These are phyloP conservation scores for Nakataea oryzae DNA, from an alignment of 2,329 filamentous ascomycete species.

Conservation along the genomic window DNA sequence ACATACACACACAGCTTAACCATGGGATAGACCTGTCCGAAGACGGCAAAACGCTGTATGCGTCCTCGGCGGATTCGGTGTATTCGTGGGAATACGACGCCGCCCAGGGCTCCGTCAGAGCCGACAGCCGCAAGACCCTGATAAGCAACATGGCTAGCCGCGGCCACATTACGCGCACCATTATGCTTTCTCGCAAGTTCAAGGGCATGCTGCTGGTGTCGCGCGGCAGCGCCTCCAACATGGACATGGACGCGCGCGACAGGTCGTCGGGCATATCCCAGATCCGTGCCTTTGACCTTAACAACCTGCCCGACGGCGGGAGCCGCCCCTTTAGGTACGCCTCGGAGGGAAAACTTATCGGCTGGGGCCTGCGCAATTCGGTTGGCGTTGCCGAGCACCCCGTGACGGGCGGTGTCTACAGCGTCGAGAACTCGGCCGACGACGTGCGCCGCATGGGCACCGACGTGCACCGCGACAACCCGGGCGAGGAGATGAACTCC, in stretches of 20 bases:
- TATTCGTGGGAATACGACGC: conserved; percentile 57
- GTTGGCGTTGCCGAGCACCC: conserved; percentile 50
- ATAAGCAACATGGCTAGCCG: conserved; percentile 51
- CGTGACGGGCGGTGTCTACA: conserved; percentile 7
- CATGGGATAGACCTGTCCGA: conserved; percentile 43
- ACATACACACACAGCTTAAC: conserved; percentile 37
- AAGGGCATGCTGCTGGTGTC: conserved; percentile 44
- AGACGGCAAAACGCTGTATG: conserved; percentile 43
- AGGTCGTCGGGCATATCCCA: conserved; percentile 50
- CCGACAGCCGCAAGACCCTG: conserved; percentile 32
- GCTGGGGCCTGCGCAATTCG: conserved; percentile 61
- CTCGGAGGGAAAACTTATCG: conserved; percentile 31
- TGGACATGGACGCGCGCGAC: conserved; percentile 44
- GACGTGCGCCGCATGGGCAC: conserved; percentile 39
- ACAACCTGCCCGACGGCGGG: conserved; percentile 14
- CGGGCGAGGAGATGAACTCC: conserved; percentile 63
- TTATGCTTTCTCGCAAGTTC: conserved; percentile 47
- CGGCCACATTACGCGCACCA: conserved; percentile 56
- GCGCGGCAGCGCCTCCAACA: conserved; percentile 52
- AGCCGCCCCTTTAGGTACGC: conserved; percentile 32
- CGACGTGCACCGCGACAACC: conserved; percentile 56
- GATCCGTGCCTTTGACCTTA: conserved; percentile 47
- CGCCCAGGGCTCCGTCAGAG: conserved; percentile 30
- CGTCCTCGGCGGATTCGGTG: conserved; percentile 47
- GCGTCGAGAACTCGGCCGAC: conserved; percentile 13